These are phyloP conservation scores for Calonectria naviculata DNA, from an alignment of 2,329 filamentous ascomycete species.

Conservation along the genomic window DNA sequence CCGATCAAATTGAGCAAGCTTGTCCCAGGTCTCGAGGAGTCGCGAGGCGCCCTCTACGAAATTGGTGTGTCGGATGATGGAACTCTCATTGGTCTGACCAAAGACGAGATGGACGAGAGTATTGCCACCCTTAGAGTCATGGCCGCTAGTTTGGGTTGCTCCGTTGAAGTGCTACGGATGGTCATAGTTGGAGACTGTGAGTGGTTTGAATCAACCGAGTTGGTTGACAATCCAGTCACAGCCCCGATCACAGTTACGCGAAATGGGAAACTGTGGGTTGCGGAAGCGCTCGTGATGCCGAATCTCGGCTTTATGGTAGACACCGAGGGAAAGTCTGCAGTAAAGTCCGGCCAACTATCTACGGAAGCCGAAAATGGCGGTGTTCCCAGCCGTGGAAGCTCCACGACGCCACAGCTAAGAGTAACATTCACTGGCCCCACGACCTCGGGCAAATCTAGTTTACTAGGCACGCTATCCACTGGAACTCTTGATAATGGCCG, in stretches of 20 bases:
- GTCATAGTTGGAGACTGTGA: conserved; percentile 89
- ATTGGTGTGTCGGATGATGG: conserved; percentile 97
- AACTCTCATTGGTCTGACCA: conserved; percentile 85
- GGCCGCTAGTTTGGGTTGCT: conserved; percentile 92
- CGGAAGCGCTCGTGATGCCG: conserved; percentile 89
- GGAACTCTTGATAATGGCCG: conserved; percentile 91
- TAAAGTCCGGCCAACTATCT: conserved; percentile 13
- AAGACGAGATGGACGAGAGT: conserved; percentile 94
- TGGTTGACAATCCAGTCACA: conserved; percentile 41
- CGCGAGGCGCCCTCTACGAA: conserved; percentile 92
- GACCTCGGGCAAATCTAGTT: conserved; percentile 90
- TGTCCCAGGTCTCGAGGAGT: conserved; percentile 88
- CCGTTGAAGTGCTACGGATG: conserved; percentile 82
- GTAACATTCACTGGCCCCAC: conserved; percentile 91
- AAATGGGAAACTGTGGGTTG: conserved; percentile 79
- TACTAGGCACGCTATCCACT: conserved; percentile 89
- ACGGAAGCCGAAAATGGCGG: conserved; percentile 25
- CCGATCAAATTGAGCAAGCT: conserved; percentile 65
- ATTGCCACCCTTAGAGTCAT: conserved; percentile 86
- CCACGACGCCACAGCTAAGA: conserved; percentile 79
- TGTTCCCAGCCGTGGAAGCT: conserved; percentile 55
- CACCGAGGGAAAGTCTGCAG: conserved; percentile 8
- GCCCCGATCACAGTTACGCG: conserved; percentile 35
- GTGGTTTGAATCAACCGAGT: conserved; percentile 64
- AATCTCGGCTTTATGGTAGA: conserved; percentile 59